These are phyloP conservation scores for Petunia axillaris DNA, from an alignment of 257 asterid species.

Conservation along the genomic window DNA sequence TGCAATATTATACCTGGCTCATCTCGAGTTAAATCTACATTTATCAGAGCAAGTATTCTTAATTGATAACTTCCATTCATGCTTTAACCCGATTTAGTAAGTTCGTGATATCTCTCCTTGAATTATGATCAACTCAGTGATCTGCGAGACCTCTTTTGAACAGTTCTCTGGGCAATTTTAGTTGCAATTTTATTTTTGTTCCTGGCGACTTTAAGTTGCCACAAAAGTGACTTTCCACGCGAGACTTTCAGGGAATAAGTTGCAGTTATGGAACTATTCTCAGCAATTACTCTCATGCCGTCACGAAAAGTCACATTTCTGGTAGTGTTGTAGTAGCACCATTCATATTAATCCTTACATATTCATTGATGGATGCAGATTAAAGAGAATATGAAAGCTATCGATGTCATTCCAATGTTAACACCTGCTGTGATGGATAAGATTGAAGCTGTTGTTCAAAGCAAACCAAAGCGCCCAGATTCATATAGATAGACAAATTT, in stretches of 20 bases:
- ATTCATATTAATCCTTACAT: background rate
- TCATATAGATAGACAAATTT: conserved; percentile 60
- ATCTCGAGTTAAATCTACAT: background rate
- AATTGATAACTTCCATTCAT: background rate
- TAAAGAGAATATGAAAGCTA: conserved; percentile 92
- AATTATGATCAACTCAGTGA: background rate
- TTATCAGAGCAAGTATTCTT: background rate
- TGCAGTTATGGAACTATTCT: too few relatives aligned
- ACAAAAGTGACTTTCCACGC: too few relatives aligned
- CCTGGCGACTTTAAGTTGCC: too few relatives aligned
- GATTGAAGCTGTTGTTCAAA: conserved; percentile 84
- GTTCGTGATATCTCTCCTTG: background rate
- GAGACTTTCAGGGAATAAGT: too few relatives aligned
- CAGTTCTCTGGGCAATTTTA: too few relatives aligned
- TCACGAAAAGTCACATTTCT: too few relatives aligned
- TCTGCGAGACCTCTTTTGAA: background rate
- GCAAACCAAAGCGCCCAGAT: conserved; percentile 86
- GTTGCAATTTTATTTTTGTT: too few relatives aligned
- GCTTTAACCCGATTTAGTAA: background rate
- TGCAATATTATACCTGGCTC: background rate
- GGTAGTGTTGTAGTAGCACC: too few relatives aligned
- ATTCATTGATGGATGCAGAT: conserved; percentile 50
- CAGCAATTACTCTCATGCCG: too few relatives aligned
- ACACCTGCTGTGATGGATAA: conserved; percentile 79
- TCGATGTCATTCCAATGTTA: conserved; percentile 79